Evolutionary conservation across 257 asterid species (phyloP), one percentile per base, ranked within the genome.

Genomic region (Ophiorrhiza pumila): DNA sequence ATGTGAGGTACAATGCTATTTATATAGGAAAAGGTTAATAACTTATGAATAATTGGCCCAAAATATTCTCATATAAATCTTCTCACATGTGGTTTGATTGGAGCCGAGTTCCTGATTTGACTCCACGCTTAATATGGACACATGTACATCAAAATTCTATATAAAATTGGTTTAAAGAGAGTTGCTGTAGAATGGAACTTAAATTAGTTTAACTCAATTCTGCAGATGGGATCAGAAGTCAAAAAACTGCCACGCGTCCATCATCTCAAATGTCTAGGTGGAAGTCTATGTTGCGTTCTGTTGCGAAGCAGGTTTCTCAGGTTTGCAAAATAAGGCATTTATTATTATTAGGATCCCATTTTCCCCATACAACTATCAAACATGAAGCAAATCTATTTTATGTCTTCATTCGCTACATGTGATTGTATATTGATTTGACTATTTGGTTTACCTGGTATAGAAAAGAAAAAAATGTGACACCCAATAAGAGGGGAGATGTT

Each of bases 291-390:
- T 66, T 93, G 63, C 89, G 87, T 79, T 87, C 96, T 70, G 81
- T 93, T 74, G 85, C 91, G 71, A 93, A 89, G 81, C 98, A 93
- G 76, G 95, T 93, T 80, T 89, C 97, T 55, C 98, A 93, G 96
- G 98, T 93, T 84, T 47, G 96, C 79, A 55, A 79, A 71, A 74
- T 69, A 35, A 80, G 55, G 63, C 72, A 34, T 47, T 17, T 49
- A 7, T 37, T 18, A 14, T 14, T 37, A n/a, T 22, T 62, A 15
- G 27, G 62, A 49, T 49, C 55, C 17, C 14, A 6, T 56, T 56
- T 56, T 15, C 62, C 1, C 7, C 4, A 56, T 25, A 10, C 7
- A 9, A 2, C 11, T 56, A 56, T 56, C 62, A 56, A 25, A 53
- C 7, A 23, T 25, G 15, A 31, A 23, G 31, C 13, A 25, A 56